Evolutionary conservation across 2,329 filamentous ascomycete species (phyloP).

Genomic region (Coniochaeta sp.): DNA sequence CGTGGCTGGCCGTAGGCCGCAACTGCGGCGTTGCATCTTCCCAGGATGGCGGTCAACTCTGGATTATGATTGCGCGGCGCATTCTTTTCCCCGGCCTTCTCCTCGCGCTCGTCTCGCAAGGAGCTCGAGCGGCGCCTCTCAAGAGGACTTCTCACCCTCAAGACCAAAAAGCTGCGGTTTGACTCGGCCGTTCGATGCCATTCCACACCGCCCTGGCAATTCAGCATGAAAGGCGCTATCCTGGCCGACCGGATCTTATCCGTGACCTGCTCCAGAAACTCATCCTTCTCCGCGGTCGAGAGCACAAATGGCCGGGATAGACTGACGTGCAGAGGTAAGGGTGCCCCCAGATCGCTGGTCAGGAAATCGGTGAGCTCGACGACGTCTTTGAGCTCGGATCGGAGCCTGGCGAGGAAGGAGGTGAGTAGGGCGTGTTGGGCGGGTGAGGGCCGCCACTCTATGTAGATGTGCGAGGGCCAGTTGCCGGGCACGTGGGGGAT

Average conservation of each 20-base stretch:
- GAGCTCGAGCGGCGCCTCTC: neutral
- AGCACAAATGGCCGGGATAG: slow-evolving; percentile 77
- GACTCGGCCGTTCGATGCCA: slow-evolving; percentile 49
- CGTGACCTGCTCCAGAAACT: slow-evolving; percentile 42
- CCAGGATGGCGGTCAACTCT: slow-evolving; percentile 55
- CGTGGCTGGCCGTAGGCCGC: slow-evolving; percentile 55
- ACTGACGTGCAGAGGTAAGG: slow-evolving; percentile 81
- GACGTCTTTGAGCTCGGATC: slow-evolving; percentile 16
- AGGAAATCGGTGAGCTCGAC: slow-evolving; percentile 59
- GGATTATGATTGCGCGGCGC: slow-evolving; percentile 27
- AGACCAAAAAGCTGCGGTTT: slow-evolving; percentile 76
- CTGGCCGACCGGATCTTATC: neutral
- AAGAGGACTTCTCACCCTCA: slow-evolving; percentile 43
- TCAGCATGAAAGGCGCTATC: slow-evolving; percentile 16
- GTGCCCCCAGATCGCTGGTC: slow-evolving; percentile 67
- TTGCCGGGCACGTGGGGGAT: slow-evolving; percentile 81
- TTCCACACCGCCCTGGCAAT: slow-evolving; percentile 22
- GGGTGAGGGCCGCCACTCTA: slow-evolving; percentile 66
- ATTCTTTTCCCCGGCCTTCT: neutral
- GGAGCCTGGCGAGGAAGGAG: slow-evolving; percentile 30
- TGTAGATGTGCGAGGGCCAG: slow-evolving; percentile 88
- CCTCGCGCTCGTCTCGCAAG: slow-evolving; percentile 4
- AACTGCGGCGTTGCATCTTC: slow-evolving; percentile 57
- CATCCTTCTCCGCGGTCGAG: slow-evolving; percentile 60
- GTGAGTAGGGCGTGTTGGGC: slow-evolving; percentile 39